Conservation (phyloP, 345 rosid species). For the Gynandropsis gynandra region DNA sequence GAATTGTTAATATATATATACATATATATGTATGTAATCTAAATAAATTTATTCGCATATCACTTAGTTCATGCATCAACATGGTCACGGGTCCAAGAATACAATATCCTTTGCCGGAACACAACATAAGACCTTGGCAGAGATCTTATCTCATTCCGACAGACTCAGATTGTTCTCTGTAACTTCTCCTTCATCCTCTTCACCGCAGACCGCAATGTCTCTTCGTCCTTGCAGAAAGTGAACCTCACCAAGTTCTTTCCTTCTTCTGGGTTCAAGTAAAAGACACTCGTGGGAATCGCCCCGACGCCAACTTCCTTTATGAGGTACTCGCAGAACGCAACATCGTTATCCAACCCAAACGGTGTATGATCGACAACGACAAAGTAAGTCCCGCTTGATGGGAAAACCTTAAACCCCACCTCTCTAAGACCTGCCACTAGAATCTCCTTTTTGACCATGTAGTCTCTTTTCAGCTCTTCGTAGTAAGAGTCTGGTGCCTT, state of each 20-base stretch:
- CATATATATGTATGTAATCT: too few relatives aligned
- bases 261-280: slow-evolving; percentile 85
- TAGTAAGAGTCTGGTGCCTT: slow-evolving; percentile 75
- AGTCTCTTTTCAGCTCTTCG: slow-evolving; percentile 67
- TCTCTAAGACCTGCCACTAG: slow-evolving; percentile 75
- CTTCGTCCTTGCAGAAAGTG: slow-evolving; percentile 93
- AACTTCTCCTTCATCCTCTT: slow-evolving; percentile 87
- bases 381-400: slow-evolving; percentile 92
- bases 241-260: slow-evolving; percentile 94
- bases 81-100: too few relatives aligned
- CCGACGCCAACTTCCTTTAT: slow-evolving; percentile 95
- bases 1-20: too few relatives aligned
- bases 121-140: too few relatives aligned
- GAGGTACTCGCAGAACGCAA: slow-evolving; percentile 80
- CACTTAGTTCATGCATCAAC: too few relatives aligned
- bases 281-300: slow-evolving; percentile 85
- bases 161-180: slow-evolving; percentile 39
- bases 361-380: slow-evolving; percentile 88
- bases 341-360: slow-evolving; percentile 65
- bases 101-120: too few relatives aligned
- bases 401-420: slow-evolving; percentile 83
- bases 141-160: too few relatives aligned
- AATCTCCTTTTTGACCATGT: slow-evolving; percentile 66
- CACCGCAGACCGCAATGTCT: slow-evolving; percentile 68
- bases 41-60: too few relatives aligned